Percentiles rank a stretch among this genome's conserved stretches.
Conservation (phyloP, 176 grass and related monocot genomes). For the sorghum (Sorghum bicolor) region DNA sequence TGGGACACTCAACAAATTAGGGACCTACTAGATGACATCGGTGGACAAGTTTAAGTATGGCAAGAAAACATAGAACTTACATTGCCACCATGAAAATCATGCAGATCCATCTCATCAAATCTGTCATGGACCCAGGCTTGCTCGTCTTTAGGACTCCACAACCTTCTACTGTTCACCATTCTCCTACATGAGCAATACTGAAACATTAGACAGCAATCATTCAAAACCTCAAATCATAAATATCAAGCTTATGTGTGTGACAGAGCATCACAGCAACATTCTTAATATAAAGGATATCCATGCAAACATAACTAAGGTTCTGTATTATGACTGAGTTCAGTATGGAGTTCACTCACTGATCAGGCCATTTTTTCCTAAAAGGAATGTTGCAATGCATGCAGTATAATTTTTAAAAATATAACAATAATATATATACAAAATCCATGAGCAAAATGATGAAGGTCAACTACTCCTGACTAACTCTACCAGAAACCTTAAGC, state of each 20-base stretch:
- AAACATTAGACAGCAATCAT: conserved; percentile 4
- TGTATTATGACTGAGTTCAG: conserved; percentile 8
- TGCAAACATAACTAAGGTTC: conserved; percentile 5
- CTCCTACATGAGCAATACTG: conserved; percentile 42
- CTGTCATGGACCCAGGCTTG: conserved; percentile 87
- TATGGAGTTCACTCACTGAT: neutral
- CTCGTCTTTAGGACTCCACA: conserved; percentile 88
- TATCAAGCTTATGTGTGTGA: neutral
- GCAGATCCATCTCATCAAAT: conserved; percentile 85
- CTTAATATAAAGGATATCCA: neutral
- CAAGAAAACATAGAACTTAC: conserved; percentile 37
- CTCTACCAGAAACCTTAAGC: neutral
- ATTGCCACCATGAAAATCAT: conserved; percentile 49
- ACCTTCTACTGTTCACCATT: conserved; percentile 41
- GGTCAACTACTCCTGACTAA: neutral
- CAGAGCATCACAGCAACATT: neutral
- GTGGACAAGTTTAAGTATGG: neutral
- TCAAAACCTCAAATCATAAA: neutral
- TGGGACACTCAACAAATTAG: neutral
- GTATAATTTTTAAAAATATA: neutral
- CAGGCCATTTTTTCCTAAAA: neutral
- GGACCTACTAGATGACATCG: neutral
- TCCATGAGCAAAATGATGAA: neutral
- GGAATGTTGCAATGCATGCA: neutral
- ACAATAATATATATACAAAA: neutral